Percentiles rank a stretch among this genome's conserved stretches.
Evolutionary conservation across 2,329 filamentous ascomycete species (phyloP).

Genomic region (Nakataea oryzae): DNA sequence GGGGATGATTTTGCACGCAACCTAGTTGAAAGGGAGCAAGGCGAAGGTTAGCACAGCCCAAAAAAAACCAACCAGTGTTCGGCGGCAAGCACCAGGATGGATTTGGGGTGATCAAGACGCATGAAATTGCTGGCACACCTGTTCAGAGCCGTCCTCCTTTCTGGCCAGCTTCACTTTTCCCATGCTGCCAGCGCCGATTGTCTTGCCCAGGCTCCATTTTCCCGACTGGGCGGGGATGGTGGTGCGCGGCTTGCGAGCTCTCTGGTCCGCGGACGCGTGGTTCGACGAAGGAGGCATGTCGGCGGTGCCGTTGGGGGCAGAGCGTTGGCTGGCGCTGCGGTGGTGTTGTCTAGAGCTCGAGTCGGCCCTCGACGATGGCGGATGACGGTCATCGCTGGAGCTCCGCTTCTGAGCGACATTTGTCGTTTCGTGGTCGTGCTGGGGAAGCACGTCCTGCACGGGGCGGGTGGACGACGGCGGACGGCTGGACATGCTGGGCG

Average conservation of each 20-base stretch:
- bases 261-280: constrained; percentile 31
- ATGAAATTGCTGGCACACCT: constrained; percentile 47
- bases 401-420: constrained; percentile 58
- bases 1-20: constrained; percentile 95
- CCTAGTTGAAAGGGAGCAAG: constrained; percentile 36
- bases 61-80: background rate
- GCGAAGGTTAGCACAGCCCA: background rate
- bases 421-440: constrained; percentile 64
- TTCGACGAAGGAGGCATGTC: constrained; percentile 8
- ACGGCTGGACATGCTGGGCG: constrained; percentile 9
- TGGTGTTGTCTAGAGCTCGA: constrained; percentile 36
- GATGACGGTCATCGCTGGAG: constrained; percentile 51
- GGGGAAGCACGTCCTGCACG: constrained; percentile 33
- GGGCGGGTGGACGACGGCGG: constrained; percentile 29
- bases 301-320: constrained; percentile 19
- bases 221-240: constrained; percentile 85
- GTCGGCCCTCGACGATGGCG: constrained; percentile 38
- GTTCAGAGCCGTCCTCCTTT: constrained; percentile 81
- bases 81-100: background rate
- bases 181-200: constrained; percentile 96
- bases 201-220: constrained; percentile 92
- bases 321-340: constrained; percentile 36
- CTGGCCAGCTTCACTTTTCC: constrained; percentile 95
- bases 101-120: background rate
- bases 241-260: constrained; percentile 52